A percentile compares a stretch with the other conserved stretches of the same genome.
Conservation (phyloP, 2,329 filamentous ascomycete genomes). For the Fusarium buharicum region DNA sequence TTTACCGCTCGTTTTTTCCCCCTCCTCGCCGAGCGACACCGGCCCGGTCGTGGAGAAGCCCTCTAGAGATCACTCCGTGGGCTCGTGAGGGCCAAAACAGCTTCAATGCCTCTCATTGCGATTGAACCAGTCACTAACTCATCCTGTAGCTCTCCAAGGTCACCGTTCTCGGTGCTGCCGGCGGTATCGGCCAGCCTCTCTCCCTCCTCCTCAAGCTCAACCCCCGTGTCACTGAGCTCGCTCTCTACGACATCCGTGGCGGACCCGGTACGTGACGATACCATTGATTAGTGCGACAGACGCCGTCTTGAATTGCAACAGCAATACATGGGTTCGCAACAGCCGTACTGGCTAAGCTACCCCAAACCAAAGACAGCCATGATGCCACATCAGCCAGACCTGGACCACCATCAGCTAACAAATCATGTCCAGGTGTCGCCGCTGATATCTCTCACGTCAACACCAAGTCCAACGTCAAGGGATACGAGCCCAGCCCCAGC, state of each 20-base stretch:
- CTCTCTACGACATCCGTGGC: slow-evolving; percentile 97
- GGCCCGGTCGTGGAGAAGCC: slow-evolving; percentile 22
- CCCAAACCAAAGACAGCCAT: slow-evolving; percentile 6
- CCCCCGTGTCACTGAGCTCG: slow-evolving; percentile 90
- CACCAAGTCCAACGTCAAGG: slow-evolving; percentile 94
- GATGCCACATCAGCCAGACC: slow-evolving; percentile 32
- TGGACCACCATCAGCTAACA: slow-evolving; percentile 32
- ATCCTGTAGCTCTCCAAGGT: slow-evolving; percentile 87
- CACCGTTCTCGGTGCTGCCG: slow-evolving; percentile 93
- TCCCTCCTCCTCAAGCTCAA: slow-evolving; percentile 99
- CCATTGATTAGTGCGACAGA: not conserved
- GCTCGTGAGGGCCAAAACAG: not conserved
- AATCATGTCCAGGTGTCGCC: slow-evolving; percentile 78
- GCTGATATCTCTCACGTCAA: slow-evolving; percentile 99
- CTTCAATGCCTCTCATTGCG: not conserved
- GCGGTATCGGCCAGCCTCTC: slow-evolving; percentile 98
- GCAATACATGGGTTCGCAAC: not conserved
- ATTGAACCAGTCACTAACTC: slow-evolving; percentile 35
- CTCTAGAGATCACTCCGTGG: not conserved
- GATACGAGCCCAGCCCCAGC: slow-evolving; percentile 80
- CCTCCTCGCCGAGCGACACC: slow-evolving; percentile 34
- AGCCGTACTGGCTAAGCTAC: not conserved
- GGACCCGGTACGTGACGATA: slow-evolving; percentile 77
- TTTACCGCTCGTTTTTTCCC: slow-evolving; percentile 23
- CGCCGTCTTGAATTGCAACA: slow-evolving; percentile 1